Conservation (phyloP, 2,329 filamentous ascomycete genomes). For the Zymoseptoria ardabiliae region DNA sequence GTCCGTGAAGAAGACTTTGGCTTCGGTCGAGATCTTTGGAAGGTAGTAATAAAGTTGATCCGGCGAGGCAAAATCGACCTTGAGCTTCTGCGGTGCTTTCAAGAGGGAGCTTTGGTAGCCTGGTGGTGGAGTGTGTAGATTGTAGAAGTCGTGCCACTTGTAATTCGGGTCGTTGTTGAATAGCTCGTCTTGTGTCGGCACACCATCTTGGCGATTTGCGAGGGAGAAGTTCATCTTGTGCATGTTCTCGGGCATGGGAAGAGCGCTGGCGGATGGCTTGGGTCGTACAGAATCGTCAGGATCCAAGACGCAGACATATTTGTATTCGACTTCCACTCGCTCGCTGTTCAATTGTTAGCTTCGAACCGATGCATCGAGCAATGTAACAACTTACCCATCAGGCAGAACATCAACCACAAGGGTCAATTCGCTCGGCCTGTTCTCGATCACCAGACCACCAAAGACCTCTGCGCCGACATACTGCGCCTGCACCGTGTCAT, state of each 20-base stretch:
- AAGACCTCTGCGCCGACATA: constrained; percentile 79
- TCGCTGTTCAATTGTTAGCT: constrained; percentile 45
- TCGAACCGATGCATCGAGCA: neutral
- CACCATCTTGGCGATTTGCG: constrained; percentile 44
- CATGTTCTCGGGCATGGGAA: constrained; percentile 57
- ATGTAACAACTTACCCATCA: constrained; percentile 56
- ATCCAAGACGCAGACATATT: constrained; percentile 70
- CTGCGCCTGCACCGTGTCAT: constrained; percentile 82
- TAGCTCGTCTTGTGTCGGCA: constrained; percentile 40
- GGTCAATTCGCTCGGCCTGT: constrained; percentile 65
- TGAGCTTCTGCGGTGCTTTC: constrained; percentile 47
- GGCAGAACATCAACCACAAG: constrained; percentile 78
- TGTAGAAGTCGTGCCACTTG: constrained; percentile 63
- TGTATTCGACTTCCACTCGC: constrained; percentile 73
- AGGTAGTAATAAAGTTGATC: constrained; percentile 86
- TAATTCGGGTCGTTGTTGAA: constrained; percentile 41
- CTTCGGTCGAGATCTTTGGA: constrained; percentile 77
- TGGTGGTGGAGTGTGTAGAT: constrained; percentile 34
- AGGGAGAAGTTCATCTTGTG: constrained; percentile 41
- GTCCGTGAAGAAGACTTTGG: constrained; percentile 84
- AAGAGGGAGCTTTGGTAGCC: constrained; percentile 36
- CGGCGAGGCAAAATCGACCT: constrained; percentile 63
- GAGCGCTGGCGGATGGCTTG: constrained; percentile 66
- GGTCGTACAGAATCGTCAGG: constrained; percentile 62
- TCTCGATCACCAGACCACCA: constrained; percentile 81